Evolutionary conservation across 2,329 filamentous ascomycete genomes (phyloP), one percentile per base, ranked within the genome.

Genomic region (Westerdykella aurantiaca): DNA sequence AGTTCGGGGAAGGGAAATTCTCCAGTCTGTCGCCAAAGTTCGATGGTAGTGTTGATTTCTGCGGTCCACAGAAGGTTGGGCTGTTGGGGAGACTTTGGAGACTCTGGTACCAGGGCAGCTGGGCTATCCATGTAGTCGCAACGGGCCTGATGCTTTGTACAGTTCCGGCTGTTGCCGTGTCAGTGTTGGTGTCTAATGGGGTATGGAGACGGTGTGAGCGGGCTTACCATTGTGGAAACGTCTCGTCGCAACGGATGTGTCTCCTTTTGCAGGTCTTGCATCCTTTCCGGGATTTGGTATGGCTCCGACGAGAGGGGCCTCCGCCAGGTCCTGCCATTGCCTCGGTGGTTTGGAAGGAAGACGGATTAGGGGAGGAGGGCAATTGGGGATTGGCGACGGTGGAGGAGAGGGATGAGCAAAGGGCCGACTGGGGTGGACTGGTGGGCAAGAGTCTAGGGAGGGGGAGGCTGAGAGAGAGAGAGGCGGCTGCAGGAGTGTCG

Each of bases 211-310:
- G 7, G 25, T 12, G 25, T 4, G 11, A 12, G 2, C 7, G 2
- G 25, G 52, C 78, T 59, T 76, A 95, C 89, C 91, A 98, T 79
- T 98, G 93, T 41, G 93, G 93, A 62, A 95, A 96, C 56, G 82
- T 95, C 70, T 98, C 93, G 65, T 98, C 93, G 72, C 93, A 98
- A 60, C 93, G 82, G 66, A 98, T 98, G 71, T 98, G 93, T 66
- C 93, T 83, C 67, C 86, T 85, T 73, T 98, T 98, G 80, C 93
- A 98, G 50, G 89, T 95, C 63, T 94, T 91, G 78, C 93, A 98
- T 51, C 93, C 93, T 74, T 96, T 97, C 65, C 93, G 85, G 61
- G 91, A 97, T 76, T 98, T 98, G 67, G 93, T 98, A 75, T 98
- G 93, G 75, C 91, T 95, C 67, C 81, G 80, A 61, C 82, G 75